Evolutionary conservation across 192 early-diverging fungal genomes (phyloP), one percentile per base, ranked within the genome.

Genomic region (Rhizoclosmatium globosum): DNA sequence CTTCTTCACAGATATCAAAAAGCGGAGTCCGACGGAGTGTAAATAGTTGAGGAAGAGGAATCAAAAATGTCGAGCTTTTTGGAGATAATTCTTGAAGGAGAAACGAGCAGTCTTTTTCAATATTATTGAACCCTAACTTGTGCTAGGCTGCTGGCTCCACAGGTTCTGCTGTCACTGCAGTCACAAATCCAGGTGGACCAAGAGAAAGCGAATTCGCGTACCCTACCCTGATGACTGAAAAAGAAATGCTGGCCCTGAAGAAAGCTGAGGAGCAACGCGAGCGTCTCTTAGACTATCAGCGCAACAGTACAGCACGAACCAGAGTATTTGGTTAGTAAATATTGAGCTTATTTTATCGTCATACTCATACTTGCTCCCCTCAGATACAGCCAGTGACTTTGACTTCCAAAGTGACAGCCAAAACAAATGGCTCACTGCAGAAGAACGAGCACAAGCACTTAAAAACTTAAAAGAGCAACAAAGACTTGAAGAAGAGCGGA

Each of bases 361-460:
- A 13, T 53, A 17, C 17, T 7, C 6, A 7, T 53, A 13, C 6
- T 53, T 17, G 17, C 50, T 7, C 6, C 50, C 50, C 50, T 53
- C 31, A 85, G 86, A 88, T 48, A 58, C 59, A 2, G 84, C 87
- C 3, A 81, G 80, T 67, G 87, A 88, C 70, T 88, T 88, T 66
- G 81, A 85, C 56, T 81, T 74, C 47, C 42, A 79, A 42, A 69
- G 75, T 43, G 81, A 80, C 42, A 73, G 67, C 3, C 43, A 53
- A 21, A 85, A 89, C 64, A 86, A 83, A 58, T 89, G 87, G 87
- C 67, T 88, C 17, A 82, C 79, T 43, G 60, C 76, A 3, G 87
- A 89, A 68, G 84, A 89, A 64, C 71, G 87, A 1, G 86, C 82
- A 13, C 46, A 82, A n/a, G 85, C 87, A 1, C 21, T 83, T 3